These are phyloP conservation scores for Biscutella laevigata DNA, from an alignment of 441 rosid genomes.

Conservation along the genomic window DNA sequence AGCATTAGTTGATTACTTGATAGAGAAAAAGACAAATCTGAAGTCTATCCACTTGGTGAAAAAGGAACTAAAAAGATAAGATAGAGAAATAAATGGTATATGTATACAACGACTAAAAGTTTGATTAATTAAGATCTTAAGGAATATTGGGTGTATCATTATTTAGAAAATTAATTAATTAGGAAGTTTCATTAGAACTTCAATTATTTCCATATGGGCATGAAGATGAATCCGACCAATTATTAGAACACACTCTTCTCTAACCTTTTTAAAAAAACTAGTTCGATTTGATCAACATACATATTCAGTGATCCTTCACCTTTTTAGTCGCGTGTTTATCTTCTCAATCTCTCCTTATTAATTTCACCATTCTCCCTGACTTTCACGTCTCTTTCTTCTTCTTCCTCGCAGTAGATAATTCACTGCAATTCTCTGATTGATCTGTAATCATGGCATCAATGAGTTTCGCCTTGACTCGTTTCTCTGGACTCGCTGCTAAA, in stretches of 20 bases:
- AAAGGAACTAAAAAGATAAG: not conserved
- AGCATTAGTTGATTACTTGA: not conserved
- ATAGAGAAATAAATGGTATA: not conserved
- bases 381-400: constrained; percentile 19
- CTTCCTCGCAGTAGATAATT: too few relatives aligned
- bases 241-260: constrained; percentile 18
- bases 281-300: constrained; percentile 1
- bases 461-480: constrained; percentile 35
- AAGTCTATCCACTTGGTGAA: constrained; percentile 1
- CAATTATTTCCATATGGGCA: constrained; percentile 22
- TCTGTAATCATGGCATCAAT: constrained; percentile 48
- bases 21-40: not conserved
- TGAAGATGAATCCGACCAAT: constrained; percentile 14
- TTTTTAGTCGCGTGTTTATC: not conserved
- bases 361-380: not conserved
- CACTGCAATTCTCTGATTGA: not conserved
- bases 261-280: constrained; percentile 1
- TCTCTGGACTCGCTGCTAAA: constrained; percentile 27
- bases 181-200: not conserved
- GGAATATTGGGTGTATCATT: not conserved
- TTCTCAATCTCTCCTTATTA: not conserved
- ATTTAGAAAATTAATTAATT: not conserved
- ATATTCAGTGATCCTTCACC: not conserved
- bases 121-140: not conserved
- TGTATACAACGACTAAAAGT: not conserved